Conservation (phyloP, 495 filamentous ascomycete genomes). For the Apodospora peruviana region DNA sequence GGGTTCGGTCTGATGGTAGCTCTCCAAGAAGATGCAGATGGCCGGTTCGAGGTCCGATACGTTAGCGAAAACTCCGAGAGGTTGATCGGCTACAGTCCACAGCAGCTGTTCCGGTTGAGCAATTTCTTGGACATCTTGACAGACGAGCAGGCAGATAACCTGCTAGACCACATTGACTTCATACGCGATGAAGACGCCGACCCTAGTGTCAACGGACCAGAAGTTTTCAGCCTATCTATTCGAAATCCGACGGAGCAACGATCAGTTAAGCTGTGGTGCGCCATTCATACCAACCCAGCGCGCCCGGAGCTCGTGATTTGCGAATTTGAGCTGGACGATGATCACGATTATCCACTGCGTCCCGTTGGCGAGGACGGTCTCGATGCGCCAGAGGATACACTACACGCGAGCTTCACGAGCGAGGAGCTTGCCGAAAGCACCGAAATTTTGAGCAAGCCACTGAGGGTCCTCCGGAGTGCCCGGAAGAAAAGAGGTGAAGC, state of each 20-base stretch:
- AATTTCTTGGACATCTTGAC: constrained; percentile 76
- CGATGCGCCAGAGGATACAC: constrained; percentile 64
- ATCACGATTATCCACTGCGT: constrained; percentile 63
- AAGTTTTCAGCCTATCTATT: constrained; percentile 77
- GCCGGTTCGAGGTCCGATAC: constrained; percentile 63
- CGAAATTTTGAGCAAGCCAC: constrained; percentile 64
- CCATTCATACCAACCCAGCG: constrained; percentile 64
- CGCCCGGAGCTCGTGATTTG: constrained; percentile 73
- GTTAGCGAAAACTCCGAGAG: constrained; percentile 81
- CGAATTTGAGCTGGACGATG: constrained; percentile 89
- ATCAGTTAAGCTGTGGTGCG: constrained; percentile 76
- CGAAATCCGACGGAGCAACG: constrained; percentile 42
- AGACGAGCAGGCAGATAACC: constrained; percentile 74
- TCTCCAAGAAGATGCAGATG: constrained; percentile 64
- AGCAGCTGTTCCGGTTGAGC: constrained; percentile 66
- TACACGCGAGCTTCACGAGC: constrained; percentile 59
- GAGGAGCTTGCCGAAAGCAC: constrained; percentile 75
- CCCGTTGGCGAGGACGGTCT: constrained; percentile 51
- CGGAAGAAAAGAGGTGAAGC: constrained; percentile 75
- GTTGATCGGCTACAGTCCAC: constrained; percentile 75
- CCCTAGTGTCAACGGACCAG: constrained; percentile 68
- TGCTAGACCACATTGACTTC: constrained; percentile 85
- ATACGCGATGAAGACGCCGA: constrained; percentile 73
- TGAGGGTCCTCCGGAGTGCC: constrained; percentile 73
- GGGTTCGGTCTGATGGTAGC: constrained; percentile 76